Evolutionary conservation across 257 asterid genomes (phyloP).

Genomic region (Capsicum chinense): DNA sequence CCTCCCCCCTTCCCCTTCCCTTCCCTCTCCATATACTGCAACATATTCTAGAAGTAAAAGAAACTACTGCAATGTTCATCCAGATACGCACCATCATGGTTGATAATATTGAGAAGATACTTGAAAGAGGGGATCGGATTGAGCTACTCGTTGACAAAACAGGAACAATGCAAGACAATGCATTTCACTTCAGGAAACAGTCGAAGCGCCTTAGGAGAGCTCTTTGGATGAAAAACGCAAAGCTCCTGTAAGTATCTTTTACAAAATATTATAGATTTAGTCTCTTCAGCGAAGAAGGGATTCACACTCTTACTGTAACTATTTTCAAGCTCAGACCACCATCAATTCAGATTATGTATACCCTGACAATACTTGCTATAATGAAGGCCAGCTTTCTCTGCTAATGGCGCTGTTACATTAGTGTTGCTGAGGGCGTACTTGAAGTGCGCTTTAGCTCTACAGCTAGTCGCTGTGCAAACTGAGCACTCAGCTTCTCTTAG

Average conservation of each 20-base stretch:
- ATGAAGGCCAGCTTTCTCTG: not conserved
- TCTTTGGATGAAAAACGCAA: constrained; percentile 98
- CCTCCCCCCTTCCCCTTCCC: too few species aligned
- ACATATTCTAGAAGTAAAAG: not conserved
- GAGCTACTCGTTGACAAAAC: constrained; percentile 99
- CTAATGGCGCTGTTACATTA: not conserved
- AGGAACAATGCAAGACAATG: constrained; percentile 94
- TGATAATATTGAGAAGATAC: constrained; percentile 95
- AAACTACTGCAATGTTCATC: constrained; percentile 34
- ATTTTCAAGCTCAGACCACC: not conserved
- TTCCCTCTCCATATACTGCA: not conserved
- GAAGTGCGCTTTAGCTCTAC: not conserved
- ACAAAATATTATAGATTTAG: not conserved
- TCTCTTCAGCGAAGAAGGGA: not conserved
- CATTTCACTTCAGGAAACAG: constrained; percentile 97
- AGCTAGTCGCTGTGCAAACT: not conserved
- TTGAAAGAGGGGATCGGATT: constrained; percentile 94
- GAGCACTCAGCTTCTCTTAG: not conserved
- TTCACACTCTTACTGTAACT: not conserved
- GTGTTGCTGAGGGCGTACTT: not conserved
- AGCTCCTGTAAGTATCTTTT: constrained; percentile 75
- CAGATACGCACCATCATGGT: constrained; percentile 97
- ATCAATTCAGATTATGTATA: not conserved
- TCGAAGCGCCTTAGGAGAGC: constrained; percentile 94
- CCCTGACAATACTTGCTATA: not conserved